Evolutionary conservation across 2,329 filamentous ascomycete species (phyloP), one percentile per base, ranked within the genome.

Genomic region (Botryotinia convoluta): DNA sequence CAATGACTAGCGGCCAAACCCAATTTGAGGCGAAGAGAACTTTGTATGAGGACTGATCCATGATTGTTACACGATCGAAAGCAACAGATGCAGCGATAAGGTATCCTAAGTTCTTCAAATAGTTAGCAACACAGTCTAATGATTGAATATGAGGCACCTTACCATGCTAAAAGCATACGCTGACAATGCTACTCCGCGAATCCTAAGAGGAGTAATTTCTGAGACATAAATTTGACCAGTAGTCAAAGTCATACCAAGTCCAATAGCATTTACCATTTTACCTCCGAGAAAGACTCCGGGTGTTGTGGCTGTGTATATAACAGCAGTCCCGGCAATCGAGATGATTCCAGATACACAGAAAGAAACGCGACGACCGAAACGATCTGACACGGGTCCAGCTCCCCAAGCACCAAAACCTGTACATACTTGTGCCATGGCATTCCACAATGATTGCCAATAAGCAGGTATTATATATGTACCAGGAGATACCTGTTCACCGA

Each of bases 121-220:
- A n/a, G 12, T 51, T n/a, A 51, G 12, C 2, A n/a, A n/a, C 18
- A 14, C 10, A n/a, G 48, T 14, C 10, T n/a, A n/a, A 51, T 51
- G 26, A 51, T n/a, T 51, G 26, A 14, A 14, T n/a, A n/a, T 51
- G 26, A n/a, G 22, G 12, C 4, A 51, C 12, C 26, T 51, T n/a
- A 51, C 48, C 48, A 51, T 51, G 26, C 48, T 51, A 59, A 69
- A 69, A 14, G 67, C 51, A 45, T 69, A 69, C 9, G 54, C 67
- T 29, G 67, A 69, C n/a, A 69, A 44, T 44, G 67, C 51, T 60
- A 69, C 67, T 32, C 54, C 67, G 32, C 67, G 67, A 45, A 69
- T 69, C 26, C 37, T 60, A 2, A 69, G 54, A 35, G 67, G 67
- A 9, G 67, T 69, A 4, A 69, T 69, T 10, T 69, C 67, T 9